A percentile compares a stretch with the other conserved stretches of the same genome.
phyloP scores from a whole-genome alignment of 768 basidiomycete species.

The Filobasidium wieringae region DNA sequence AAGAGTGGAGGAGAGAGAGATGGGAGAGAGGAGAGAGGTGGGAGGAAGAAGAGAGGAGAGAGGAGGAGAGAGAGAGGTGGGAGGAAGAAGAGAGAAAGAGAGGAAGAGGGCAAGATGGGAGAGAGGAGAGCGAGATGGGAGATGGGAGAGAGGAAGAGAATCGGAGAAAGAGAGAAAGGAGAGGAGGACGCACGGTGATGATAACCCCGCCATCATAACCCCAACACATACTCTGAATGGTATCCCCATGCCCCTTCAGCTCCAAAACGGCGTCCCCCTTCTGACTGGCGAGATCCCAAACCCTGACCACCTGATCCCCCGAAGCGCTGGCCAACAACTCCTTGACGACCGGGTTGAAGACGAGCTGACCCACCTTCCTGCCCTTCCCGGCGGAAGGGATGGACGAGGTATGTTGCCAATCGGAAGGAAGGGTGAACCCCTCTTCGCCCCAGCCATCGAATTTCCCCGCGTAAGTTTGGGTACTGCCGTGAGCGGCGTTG shows the following conservation, averaged over 20 bases:
- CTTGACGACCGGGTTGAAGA: slow-evolving; percentile 82
- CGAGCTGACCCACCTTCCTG: slow-evolving; percentile 81
- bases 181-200: slow-evolving; percentile 46
- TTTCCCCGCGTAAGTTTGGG: neutral
- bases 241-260: slow-evolving; percentile 68
- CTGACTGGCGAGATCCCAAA: slow-evolving; percentile 85
- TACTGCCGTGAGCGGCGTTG: neutral
- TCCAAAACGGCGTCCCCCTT: slow-evolving; percentile 54
- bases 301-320: slow-evolving; percentile 71
- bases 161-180: too few relatives aligned
- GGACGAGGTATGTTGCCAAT: neutral
- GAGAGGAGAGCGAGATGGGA: too few relatives aligned
- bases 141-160: neutral
- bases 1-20: too few relatives aligned
- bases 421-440: slow-evolving; percentile 53
- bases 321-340: slow-evolving; percentile 67
- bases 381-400: slow-evolving; percentile 6
- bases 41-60: too few relatives aligned
- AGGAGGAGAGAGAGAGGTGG: too few relatives aligned
- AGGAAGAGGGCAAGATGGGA: too few relatives aligned
- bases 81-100: too few relatives aligned
- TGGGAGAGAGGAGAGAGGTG: too few relatives aligned
- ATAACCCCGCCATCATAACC: slow-evolving; percentile 67
- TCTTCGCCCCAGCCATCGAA: slow-evolving; percentile 83
- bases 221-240: slow-evolving; percentile 74